Base-by-base conservation (phyloP, 2,329 filamentous ascomycete species). In the Ceratocystis colombiana region DNA sequence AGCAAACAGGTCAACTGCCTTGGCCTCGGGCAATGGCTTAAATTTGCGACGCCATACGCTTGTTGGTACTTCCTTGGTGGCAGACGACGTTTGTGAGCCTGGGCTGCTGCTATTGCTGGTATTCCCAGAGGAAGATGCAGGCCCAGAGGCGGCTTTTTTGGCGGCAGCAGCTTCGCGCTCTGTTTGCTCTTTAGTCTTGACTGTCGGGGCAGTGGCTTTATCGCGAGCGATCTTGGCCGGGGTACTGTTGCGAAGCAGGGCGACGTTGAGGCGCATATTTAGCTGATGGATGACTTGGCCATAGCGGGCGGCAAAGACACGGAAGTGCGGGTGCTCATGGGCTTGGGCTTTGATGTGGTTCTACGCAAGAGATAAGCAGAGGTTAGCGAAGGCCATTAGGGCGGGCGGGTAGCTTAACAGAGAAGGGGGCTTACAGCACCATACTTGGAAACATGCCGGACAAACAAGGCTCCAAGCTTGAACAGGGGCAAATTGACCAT, bases 401-500 rank as follows among this genome's bases (percentile, higher is more conserved):
- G n/a, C 61, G 25, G 12, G n/a, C 61, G 46, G 25, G 6, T 50
- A 25, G 45, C 20, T 15, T 44, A 46, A 50, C 20, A 8, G 64
- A 28, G 30, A n/a, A 28, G 53, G 6, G 12, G 53, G 5, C 83
- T 70, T 81, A 87, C 84, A 66, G 85, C 84, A 72, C 84, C 84
- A 78, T 87, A 87, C 75, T 87, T 87, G 66, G 84, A 87, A 64
- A 87, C 75, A 72, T 87, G 84, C 70, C 83, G 80, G 72, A 87
- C 78, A 70, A 87, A 84, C 61, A 87, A 78, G 66, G 84, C 75
- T 25, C 80, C 84, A 70, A 87, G 82, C 76, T 88, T 88, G 76
- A 88, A 88, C 20, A 88, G 77, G 22, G 85, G 85, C 48, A 88
- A 77, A 66, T 84, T 80, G 57, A 87, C 84, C 85, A 88, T 87